Evolutionary conservation across 2,329 filamentous ascomycete species (phyloP).

Genomic region (Phialocephala sp.): DNA sequence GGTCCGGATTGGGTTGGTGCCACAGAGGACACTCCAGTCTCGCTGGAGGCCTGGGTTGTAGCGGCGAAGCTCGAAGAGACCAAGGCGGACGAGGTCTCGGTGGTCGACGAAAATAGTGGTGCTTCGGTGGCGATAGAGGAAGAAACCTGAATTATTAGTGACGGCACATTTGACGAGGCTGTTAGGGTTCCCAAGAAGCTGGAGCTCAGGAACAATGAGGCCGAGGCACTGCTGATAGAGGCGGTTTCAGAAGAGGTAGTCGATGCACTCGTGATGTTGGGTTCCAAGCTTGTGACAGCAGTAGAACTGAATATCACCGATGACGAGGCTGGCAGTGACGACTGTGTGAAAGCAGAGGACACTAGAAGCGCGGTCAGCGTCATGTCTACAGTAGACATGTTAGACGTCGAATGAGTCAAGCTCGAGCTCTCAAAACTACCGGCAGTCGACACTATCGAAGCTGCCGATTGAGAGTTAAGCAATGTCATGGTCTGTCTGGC

Average conservation of each 20-base stretch:
- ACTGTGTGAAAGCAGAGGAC: background rate
- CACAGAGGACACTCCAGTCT: background rate
- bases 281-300: background rate
- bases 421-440: slow-evolving; percentile 9
- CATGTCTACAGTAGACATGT: background rate
- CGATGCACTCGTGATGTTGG: background rate
- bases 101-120: background rate
- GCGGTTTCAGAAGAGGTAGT: background rate
- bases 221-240: background rate
- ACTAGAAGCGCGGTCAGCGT: slow-evolving; percentile 3
- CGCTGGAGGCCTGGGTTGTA: background rate
- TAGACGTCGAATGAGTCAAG: background rate
- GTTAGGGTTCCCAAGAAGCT: slow-evolving; percentile 1
- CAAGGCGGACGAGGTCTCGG: slow-evolving; percentile 1
- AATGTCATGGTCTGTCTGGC: slow-evolving; percentile 1
- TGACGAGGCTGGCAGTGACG: background rate
- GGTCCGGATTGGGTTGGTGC: background rate
- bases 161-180: background rate
- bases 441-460: slow-evolving; percentile 3
- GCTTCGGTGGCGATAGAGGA: slow-evolving; percentile 2
- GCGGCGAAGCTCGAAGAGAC: slow-evolving; percentile 1
- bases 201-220: background rate
- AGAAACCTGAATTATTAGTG: background rate
- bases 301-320: background rate
- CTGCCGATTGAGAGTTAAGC: background rate